These are phyloP conservation scores for Aspergillus unguis DNA, from an alignment of 2,329 filamentous ascomycete genomes.

Conservation along the genomic window DNA sequence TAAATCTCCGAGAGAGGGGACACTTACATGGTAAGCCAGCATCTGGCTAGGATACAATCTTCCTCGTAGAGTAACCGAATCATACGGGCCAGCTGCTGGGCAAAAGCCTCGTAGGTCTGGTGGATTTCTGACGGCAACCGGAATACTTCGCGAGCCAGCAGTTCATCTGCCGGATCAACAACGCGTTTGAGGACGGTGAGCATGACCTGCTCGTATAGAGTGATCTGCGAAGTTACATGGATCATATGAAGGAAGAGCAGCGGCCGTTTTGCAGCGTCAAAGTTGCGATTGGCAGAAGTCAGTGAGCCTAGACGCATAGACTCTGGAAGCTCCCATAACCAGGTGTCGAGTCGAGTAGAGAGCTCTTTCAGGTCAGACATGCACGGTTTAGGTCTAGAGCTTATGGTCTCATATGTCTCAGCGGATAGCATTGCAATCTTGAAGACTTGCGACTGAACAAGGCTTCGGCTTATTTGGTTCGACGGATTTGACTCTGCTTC, in stretches of 20 bases:
- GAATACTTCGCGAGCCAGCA: not conserved
- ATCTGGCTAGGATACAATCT: not conserved
- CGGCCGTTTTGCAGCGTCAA: not conserved
- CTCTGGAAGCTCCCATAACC: not conserved
- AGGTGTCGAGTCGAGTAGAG: not conserved
- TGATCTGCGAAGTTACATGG: not conserved
- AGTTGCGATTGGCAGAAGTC: not conserved
- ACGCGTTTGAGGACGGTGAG: not conserved
- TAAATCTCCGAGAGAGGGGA: not conserved
- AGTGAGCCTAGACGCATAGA: not conserved
- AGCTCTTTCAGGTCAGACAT: not conserved
- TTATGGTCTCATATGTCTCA: not conserved
- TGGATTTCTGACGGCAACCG: not conserved
- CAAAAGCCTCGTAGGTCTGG: not conserved
- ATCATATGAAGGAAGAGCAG: not conserved
- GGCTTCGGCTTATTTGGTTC: not conserved
- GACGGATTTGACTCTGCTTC: not conserved
- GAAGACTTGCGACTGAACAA: not conserved
- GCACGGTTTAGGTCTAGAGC: not conserved
- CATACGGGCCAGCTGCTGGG: not conserved
- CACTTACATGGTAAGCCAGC: slow-evolving; percentile 5
- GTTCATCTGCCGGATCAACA: not conserved
- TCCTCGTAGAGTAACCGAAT: not conserved
- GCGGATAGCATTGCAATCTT: not conserved
- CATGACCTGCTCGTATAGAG: not conserved